phyloP scores from a whole-genome alignment of 75 land plant genomes.

The Gnetum montanum region DNA sequence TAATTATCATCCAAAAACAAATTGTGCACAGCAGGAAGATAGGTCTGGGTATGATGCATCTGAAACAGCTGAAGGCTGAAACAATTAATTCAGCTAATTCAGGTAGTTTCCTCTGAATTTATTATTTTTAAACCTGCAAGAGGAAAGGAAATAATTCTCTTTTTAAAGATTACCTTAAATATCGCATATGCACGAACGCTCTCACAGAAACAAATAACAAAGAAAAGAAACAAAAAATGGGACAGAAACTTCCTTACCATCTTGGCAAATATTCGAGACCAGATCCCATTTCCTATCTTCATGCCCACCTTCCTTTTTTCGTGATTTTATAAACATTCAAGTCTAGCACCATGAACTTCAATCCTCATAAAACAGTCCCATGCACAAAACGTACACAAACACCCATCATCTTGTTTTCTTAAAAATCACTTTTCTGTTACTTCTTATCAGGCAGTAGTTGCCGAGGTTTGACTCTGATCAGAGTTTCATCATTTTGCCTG shows the following conservation, averaged over 20 bases:
- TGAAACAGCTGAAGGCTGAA: constrained; percentile 1
- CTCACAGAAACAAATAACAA: not conserved
- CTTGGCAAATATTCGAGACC: not conserved
- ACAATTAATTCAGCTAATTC: constrained; percentile 1
- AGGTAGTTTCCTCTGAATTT: not conserved
- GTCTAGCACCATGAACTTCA: constrained; percentile 7
- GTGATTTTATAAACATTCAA: constrained; percentile 6
- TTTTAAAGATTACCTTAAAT: not conserved
- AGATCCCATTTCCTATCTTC: not conserved
- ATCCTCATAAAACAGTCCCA: constrained; percentile 14
- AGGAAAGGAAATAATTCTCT: not conserved
- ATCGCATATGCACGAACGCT: too few species aligned
- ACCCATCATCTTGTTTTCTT: constrained; percentile 9
- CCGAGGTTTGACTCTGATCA: constrained; percentile 46
- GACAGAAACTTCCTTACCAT: not conserved
- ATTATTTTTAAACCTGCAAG: constrained; percentile 1
- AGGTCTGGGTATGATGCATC: not conserved
- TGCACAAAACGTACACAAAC: constrained; percentile 9
- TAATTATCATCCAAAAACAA: too few species aligned
- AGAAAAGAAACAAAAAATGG: not conserved
- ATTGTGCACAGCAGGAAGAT: too few species aligned
- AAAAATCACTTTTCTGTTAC: not conserved
- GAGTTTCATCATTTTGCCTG: constrained; percentile 71
- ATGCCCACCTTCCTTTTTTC: constrained; percentile 4
- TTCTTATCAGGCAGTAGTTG: constrained; percentile 20